Conservation (phyloP, 2,329 filamentous ascomycete species). For the Teratosphaeria viscida region DNA sequence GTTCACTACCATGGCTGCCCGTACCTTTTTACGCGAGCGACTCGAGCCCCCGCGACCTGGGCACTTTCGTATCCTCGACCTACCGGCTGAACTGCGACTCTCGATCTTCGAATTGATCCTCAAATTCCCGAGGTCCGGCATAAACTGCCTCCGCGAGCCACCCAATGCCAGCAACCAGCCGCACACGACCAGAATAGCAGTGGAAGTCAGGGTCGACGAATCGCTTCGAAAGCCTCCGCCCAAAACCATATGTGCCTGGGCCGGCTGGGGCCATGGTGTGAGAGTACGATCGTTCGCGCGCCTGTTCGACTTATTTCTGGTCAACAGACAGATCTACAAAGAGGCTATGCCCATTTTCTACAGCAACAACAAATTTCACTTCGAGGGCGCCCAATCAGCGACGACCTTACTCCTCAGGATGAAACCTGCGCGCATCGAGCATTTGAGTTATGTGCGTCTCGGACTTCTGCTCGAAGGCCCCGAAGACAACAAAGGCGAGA, state of each 20-base stretch:
- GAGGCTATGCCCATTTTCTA: constrained; percentile 12
- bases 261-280: not conserved
- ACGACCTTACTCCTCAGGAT: not conserved
- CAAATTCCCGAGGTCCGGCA: not conserved
- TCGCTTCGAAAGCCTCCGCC: too few relatives aligned
- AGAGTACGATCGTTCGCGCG: not conserved
- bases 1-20: not conserved
- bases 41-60: not conserved
- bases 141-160: not conserved
- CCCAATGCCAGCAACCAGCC: not conserved
- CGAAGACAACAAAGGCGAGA: not conserved
- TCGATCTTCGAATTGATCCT: not conserved
- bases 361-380: constrained; percentile 6
- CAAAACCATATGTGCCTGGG: not conserved
- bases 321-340: constrained; percentile 7
- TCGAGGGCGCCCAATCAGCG: not conserved
- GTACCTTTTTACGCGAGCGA: not conserved
- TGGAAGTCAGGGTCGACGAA: not conserved
- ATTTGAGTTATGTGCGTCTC: not conserved
- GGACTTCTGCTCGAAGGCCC: not conserved
- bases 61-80: not conserved
- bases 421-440: not conserved
- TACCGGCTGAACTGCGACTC: not conserved
- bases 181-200: not conserved
- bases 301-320: constrained; percentile 4